Evolutionary conservation across 768 basidiomycete genomes (phyloP).

Genomic region (Pholiota microspora): DNA sequence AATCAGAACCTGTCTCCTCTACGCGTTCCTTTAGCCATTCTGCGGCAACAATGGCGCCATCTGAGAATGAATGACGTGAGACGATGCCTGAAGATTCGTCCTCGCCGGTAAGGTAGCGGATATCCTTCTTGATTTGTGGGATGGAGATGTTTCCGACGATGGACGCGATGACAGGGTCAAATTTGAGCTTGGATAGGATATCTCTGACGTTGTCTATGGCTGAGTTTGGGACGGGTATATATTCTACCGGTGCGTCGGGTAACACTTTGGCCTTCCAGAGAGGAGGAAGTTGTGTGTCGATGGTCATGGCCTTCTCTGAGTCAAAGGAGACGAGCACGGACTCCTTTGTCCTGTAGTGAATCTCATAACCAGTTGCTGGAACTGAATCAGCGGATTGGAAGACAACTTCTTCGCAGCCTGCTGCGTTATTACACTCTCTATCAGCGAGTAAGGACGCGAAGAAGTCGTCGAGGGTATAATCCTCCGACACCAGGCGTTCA

Average conservation of each 20-base stretch:
- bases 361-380: constrained; percentile 17
- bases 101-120: constrained; percentile 86
- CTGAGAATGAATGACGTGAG: constrained; percentile 80
- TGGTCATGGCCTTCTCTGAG: constrained; percentile 32
- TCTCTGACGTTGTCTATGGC: constrained; percentile 54
- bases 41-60: constrained; percentile 64
- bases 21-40: constrained; percentile 72
- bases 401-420: constrained; percentile 19
- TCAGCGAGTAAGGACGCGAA: constrained; percentile 12
- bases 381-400: constrained; percentile 3
- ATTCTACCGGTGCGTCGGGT: constrained; percentile 45
- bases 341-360: constrained; percentile 41
- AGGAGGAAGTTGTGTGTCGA: constrained; percentile 66
- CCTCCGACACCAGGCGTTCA: constrained; percentile 27
- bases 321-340: constrained; percentile 53
- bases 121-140: constrained; percentile 62
- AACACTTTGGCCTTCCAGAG: constrained; percentile 73
- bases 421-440: neutral
- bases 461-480: constrained; percentile 15
- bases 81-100: constrained; percentile 67
- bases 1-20: constrained; percentile 73
- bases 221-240: constrained; percentile 54
- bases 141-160: constrained; percentile 70
- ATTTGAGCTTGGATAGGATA: constrained; percentile 58
- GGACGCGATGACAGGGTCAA: constrained; percentile 66